phyloP scores from a whole-genome alignment of 768 basidiomycete genomes.

The Sporobolomyces pararoseus region DNA sequence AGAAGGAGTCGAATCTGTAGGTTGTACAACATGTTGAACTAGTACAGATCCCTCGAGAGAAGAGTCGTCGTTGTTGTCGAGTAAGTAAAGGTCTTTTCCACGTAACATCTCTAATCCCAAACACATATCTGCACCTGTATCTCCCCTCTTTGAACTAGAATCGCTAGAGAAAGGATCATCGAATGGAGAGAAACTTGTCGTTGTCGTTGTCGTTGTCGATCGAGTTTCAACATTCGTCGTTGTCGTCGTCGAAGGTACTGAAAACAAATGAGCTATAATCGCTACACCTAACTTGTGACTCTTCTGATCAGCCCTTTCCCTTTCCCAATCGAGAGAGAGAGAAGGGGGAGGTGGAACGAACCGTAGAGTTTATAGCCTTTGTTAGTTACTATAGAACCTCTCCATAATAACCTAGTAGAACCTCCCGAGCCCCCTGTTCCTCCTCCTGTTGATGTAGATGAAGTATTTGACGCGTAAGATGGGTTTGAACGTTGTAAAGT shows the following conservation, averaged over 20 bases:
- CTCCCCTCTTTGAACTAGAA: constrained; percentile 6
- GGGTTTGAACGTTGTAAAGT: background rate
- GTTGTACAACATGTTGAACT: no score
- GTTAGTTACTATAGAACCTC: constrained; percentile 5
- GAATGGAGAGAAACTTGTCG: constrained; percentile 26
- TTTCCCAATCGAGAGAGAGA: background rate
- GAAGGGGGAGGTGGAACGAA: background rate
- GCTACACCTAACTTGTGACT: constrained; percentile 18
- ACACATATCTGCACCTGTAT: constrained; percentile 37
- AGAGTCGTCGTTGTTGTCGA: background rate
- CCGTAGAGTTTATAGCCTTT: constrained; percentile 14
- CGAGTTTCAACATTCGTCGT: background rate
- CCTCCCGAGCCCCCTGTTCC: no score
- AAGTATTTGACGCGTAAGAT: background rate
- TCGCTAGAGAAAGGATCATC: constrained; percentile 42
- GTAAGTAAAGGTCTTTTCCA: constrained; percentile 8
- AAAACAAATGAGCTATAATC: constrained; percentile 39
- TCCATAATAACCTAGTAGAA: constrained; percentile 22
- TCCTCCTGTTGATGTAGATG: no score
- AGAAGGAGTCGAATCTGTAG: background rate
- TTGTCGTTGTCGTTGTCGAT: constrained; percentile 1
- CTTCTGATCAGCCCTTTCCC: no score
- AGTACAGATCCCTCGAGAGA: background rate
- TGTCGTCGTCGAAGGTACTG: constrained; percentile 21
- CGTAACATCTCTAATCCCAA: constrained; percentile 38